These are phyloP conservation scores for Gleditsia sinensis DNA, from an alignment of 306 rosid species.

Conservation along the genomic window DNA sequence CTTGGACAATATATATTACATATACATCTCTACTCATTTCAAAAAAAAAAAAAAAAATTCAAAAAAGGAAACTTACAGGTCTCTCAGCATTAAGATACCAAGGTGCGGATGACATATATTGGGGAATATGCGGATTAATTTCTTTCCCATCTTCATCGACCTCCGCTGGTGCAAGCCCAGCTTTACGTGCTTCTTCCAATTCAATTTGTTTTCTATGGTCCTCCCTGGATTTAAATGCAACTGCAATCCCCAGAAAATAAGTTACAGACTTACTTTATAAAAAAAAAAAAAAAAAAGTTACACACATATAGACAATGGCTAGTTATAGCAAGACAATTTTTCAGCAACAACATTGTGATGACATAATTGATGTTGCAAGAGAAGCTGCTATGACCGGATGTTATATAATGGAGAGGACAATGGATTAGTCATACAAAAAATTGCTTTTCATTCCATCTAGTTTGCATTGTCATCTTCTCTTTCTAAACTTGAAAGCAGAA, in stretches of 20 bases:
- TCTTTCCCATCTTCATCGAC: constrained; percentile 73
- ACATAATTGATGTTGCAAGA: not conserved
- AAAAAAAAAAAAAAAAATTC: not conserved
- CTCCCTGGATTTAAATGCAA: constrained; percentile 68
- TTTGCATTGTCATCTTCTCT: not conserved
- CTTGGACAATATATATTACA: not conserved
- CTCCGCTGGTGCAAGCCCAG: constrained; percentile 79
- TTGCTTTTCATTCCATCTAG: not conserved
- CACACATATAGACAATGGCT: too few species aligned
- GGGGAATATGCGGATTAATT: constrained; percentile 73
- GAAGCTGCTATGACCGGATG: not conserved
- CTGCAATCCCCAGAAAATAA: constrained; percentile 36
- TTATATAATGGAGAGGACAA: not conserved
- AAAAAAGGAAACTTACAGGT: constrained; percentile 46
- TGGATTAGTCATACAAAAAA: not conserved
- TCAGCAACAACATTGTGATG: not conserved
- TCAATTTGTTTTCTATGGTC: constrained; percentile 64
- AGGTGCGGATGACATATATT: constrained; percentile 67
- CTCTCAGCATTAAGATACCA: constrained; percentile 67
- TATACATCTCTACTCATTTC: too few species aligned
- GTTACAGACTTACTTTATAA: not conserved
- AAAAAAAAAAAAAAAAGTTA: too few species aligned
- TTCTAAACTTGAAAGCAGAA: not conserved
- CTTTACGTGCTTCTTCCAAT: constrained; percentile 73
- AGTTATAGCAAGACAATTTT: too few species aligned